Percentiles rank a stretch among this genome's conserved stretches.
phyloP scores from a whole-genome alignment of 169 alveolate genomes.

The Ichthyophthirius multifiliis region DNA sequence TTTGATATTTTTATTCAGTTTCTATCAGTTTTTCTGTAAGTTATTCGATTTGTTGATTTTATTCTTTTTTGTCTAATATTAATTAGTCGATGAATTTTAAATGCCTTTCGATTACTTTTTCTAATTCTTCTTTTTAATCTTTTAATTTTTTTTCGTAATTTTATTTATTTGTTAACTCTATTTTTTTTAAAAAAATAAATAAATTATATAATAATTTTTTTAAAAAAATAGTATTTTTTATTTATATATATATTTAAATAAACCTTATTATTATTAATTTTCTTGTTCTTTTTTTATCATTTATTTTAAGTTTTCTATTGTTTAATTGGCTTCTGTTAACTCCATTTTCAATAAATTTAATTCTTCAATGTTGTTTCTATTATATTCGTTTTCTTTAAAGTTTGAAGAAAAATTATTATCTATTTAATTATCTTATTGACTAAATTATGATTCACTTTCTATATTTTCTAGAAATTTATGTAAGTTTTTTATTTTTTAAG shows the following conservation, averaged over 20 bases:
- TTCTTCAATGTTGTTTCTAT: constrained; percentile 30
- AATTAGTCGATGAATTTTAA: constrained; percentile 26
- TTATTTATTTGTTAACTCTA: background rate
- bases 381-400: background rate
- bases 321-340: background rate
- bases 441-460: constrained; percentile 8
- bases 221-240: background rate
- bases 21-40: constrained; percentile 21
- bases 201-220: background rate
- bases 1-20: constrained; percentile 43
- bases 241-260: background rate
- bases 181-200: background rate
- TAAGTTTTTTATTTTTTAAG: constrained; percentile 24
- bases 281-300: constrained; percentile 1
- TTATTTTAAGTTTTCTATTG: constrained; percentile 23
- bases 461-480: constrained; percentile 37
- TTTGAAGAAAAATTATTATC: background rate
- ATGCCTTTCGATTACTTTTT: constrained; percentile 32
- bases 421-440: background rate
- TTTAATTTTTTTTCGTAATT: constrained; percentile 4
- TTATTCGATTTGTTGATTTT: constrained; percentile 7
- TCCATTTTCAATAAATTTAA: background rate
- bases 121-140: constrained; percentile 36
- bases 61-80: constrained; percentile 25
- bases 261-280: background rate